phyloP scores from a whole-genome alignment of 2,329 filamentous ascomycete genomes.

The Clonostachys solani region DNA sequence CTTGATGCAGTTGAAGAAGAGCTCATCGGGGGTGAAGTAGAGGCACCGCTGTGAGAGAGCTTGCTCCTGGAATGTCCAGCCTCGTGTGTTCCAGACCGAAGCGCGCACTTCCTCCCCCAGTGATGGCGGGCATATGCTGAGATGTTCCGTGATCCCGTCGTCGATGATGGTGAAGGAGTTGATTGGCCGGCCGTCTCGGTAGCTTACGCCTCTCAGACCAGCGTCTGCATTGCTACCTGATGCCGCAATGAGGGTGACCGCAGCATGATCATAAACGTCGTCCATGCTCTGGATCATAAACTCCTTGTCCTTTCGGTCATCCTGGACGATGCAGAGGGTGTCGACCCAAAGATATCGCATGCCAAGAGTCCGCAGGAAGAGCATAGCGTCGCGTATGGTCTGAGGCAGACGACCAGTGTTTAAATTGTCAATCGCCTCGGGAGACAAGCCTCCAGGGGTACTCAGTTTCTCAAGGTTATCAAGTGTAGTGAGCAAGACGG shows the following conservation, averaged over 20 bases:
- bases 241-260: slow-evolving; percentile 2
- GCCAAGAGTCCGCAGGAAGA: slow-evolving; percentile 3
- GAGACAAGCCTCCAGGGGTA: background rate
- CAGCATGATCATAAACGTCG: slow-evolving; percentile 2
- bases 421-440: background rate
- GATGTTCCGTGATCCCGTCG: background rate
- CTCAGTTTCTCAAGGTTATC: slow-evolving; percentile 1
- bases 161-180: slow-evolving; percentile 1
- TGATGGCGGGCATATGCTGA: slow-evolving; percentile 2
- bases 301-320: slow-evolving; percentile 4
- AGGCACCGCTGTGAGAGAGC: slow-evolving; percentile 6
- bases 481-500: slow-evolving; percentile 3
- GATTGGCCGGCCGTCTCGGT: slow-evolving; percentile 1
- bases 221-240: slow-evolving; percentile 1
- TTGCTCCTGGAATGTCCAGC: slow-evolving; percentile 10
- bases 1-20: slow-evolving; percentile 5
- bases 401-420: slow-evolving; percentile 1
- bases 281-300: slow-evolving; percentile 3
- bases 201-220: slow-evolving; percentile 1
- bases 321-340: slow-evolving; percentile 10
- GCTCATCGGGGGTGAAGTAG: slow-evolving; percentile 4
- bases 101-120: slow-evolving; percentile 3
- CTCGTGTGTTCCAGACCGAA: slow-evolving; percentile 4
- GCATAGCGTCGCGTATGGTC: slow-evolving; percentile 2
- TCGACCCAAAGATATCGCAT: slow-evolving; percentile 10